A percentile compares a stretch with the other conserved stretches of the same genome.
These are phyloP conservation scores for Fusarium dimerum DNA, from an alignment of 2,329 filamentous ascomycete species.

Conservation along the genomic window DNA sequence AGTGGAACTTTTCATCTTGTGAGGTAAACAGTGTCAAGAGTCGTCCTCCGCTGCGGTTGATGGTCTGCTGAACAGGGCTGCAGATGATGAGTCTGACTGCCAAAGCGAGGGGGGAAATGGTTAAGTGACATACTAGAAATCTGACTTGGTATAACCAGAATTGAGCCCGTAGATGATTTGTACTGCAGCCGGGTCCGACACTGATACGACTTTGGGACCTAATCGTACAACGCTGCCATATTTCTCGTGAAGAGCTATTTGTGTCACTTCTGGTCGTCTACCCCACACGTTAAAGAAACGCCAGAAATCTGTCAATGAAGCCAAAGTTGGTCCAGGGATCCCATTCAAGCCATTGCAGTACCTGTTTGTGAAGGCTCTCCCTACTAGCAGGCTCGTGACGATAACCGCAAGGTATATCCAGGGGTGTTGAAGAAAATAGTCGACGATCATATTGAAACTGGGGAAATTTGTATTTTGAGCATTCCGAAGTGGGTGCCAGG, in stretches of 20 bases:
- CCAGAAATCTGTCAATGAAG: constrained; percentile 9
- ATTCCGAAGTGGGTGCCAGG: too few relatives aligned
- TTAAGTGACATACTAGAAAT: neutral
- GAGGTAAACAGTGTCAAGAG: constrained; percentile 8
- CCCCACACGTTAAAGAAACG: constrained; percentile 10
- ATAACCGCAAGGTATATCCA: too few relatives aligned
- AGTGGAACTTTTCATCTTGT: constrained; percentile 6
- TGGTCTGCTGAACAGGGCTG: constrained; percentile 7
- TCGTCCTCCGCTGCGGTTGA: constrained; percentile 1
- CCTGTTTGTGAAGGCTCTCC: constrained; percentile 1
- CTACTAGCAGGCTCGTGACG: too few relatives aligned
- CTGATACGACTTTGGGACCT: constrained; percentile 5
- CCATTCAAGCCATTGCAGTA: constrained; percentile 7
- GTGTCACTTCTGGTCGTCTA: constrained; percentile 10
- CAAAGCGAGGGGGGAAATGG: neutral
- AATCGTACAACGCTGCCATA: constrained; percentile 11
- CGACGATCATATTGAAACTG: too few relatives aligned
- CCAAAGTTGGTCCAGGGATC: constrained; percentile 7
- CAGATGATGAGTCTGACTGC: neutral
- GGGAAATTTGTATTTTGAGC: too few relatives aligned
- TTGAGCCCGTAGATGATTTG: constrained; percentile 11
- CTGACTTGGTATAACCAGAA: constrained; percentile 9
- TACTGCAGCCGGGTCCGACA: constrained; percentile 6
- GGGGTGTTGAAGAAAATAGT: too few relatives aligned
- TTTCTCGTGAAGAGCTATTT: constrained; percentile 11